Evolutionary conservation across 192 early-diverging fungal species (phyloP).

Genomic region (Coemansia sp.): DNA sequence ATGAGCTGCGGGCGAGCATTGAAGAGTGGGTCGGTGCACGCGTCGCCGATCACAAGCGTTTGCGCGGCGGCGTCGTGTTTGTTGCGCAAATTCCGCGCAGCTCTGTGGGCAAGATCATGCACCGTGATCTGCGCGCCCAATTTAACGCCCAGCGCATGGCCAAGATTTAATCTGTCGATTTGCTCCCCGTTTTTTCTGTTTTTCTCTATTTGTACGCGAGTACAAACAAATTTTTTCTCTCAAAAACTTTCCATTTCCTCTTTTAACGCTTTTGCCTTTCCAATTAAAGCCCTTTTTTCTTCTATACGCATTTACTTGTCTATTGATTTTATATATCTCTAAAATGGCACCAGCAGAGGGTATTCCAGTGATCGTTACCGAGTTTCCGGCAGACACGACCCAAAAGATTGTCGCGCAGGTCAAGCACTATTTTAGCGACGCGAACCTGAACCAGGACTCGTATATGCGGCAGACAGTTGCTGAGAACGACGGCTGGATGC

Average conservation of each 20-base stretch:
- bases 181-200: slow-evolving; percentile 8
- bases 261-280: slow-evolving; percentile 5
- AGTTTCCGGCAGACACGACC: slow-evolving; percentile 19
- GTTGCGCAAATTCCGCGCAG: slow-evolving; percentile 29
- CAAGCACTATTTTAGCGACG: slow-evolving; percentile 56
- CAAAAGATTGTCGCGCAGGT: slow-evolving; percentile 38
- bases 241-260: slow-evolving; percentile 8
- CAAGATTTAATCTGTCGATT: slow-evolving; percentile 29
- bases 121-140: slow-evolving; percentile 24
- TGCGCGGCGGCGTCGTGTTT: slow-evolving; percentile 43
- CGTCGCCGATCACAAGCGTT: slow-evolving; percentile 39
- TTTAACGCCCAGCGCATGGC: slow-evolving; percentile 7
- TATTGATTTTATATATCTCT: neutral
- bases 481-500: slow-evolving; percentile 43
- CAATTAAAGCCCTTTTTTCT: slow-evolving; percentile 2
- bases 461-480: slow-evolving; percentile 41
- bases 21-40: slow-evolving; percentile 20
- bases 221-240: neutral
- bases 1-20: slow-evolving; percentile 1
- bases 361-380: slow-evolving; percentile 32
- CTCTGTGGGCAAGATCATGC: slow-evolving; percentile 41
- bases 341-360: slow-evolving; percentile 39
- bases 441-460: slow-evolving; percentile 51
- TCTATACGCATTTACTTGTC: neutral
- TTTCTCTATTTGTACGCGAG: neutral